These are phyloP conservation scores for Neofusicoccum cordaticola DNA, from an alignment of 2,329 filamentous ascomycete genomes.

Conservation along the genomic window DNA sequence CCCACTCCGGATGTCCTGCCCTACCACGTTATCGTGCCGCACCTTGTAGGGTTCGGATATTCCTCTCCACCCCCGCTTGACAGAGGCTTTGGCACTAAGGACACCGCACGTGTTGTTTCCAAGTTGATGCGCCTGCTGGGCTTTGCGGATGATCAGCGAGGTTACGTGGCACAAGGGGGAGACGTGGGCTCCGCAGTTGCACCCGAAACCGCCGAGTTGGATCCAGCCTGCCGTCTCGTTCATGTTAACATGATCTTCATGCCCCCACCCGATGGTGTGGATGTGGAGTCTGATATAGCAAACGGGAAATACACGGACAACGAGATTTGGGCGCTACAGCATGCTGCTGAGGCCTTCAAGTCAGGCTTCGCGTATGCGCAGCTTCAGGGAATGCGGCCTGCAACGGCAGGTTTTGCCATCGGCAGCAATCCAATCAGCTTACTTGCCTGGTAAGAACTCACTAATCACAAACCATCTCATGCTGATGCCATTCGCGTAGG, in stretches of 20 bases:
- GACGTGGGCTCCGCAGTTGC: constrained; percentile 52
- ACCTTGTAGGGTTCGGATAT: constrained; percentile 55
- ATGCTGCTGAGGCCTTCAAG: constrained; percentile 25
- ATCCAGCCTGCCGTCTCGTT: constrained; percentile 48
- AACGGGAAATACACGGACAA: background rate
- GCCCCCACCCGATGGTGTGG: background rate
- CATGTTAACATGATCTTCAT: constrained; percentile 19
- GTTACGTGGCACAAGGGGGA: constrained; percentile 58
- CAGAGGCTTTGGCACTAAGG: constrained; percentile 41
- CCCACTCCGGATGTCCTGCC: constrained; percentile 49
- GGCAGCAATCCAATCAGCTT: constrained; percentile 55
- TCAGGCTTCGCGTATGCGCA: constrained; percentile 50
- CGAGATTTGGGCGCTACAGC: background rate
- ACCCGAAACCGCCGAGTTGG: constrained; percentile 37
- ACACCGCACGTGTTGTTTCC: constrained; percentile 48
- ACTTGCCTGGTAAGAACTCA: constrained; percentile 48
- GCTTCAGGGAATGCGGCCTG: constrained; percentile 54
- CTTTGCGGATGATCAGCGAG: constrained; percentile 38
- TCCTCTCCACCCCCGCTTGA: constrained; percentile 47
- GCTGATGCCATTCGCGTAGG: background rate
- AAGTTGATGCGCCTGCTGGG: constrained; percentile 55
- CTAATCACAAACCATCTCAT: background rate
- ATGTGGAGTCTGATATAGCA: background rate
- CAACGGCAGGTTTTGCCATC: constrained; percentile 57
- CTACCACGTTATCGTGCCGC: constrained; percentile 58